Conservation (phyloP, 1,139 yeast genomes). For the Pichia sp. region DNA sequence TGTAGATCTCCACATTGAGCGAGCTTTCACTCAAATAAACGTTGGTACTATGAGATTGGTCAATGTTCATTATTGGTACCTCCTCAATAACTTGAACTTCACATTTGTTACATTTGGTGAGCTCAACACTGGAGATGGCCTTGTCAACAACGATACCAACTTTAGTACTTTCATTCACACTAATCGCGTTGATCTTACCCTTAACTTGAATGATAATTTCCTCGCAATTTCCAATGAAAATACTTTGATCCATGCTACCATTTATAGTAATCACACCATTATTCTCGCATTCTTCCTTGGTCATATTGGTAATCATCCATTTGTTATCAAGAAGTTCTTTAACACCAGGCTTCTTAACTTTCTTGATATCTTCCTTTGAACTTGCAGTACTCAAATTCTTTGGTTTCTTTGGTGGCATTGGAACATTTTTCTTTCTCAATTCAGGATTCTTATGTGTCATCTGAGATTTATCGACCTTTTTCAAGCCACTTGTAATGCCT, state of each 20-base stretch:
- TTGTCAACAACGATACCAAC: conserved; percentile 77
- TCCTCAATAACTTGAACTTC: conserved; percentile 78
- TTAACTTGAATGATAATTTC: conserved; percentile 71
- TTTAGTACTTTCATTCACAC: conserved; percentile 64
- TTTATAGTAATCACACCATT: conserved; percentile 52
- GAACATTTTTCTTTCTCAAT: conserved; percentile 46
- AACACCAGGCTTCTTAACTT: conserved; percentile 51
- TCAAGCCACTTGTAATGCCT: conserved; percentile 71
- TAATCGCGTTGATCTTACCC: conserved; percentile 88
- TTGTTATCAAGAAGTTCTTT: conserved; percentile 78
- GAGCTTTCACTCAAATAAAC: conserved; percentile 70
- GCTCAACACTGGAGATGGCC: conserved; percentile 80
- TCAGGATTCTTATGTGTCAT: conserved; percentile 94
- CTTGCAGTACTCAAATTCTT: conserved; percentile 28
- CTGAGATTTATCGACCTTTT: conserved; percentile 86
- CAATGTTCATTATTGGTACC: conserved; percentile 78
- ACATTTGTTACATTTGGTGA: conserved; percentile 73
- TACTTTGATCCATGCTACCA: conserved; percentile 79
- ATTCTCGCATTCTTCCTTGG: conserved; percentile 28
- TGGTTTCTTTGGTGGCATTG: conserved; percentile 52
- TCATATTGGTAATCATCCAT: conserved; percentile 81
- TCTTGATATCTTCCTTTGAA: conserved; percentile 15
- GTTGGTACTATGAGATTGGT: conserved; percentile 81
- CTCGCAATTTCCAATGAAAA: conserved; percentile 75
- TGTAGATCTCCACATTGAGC: conserved; percentile 63